Conservation (phyloP, 805 yeast species). For the Zygosaccharomyces gambellarensis region DNA sequence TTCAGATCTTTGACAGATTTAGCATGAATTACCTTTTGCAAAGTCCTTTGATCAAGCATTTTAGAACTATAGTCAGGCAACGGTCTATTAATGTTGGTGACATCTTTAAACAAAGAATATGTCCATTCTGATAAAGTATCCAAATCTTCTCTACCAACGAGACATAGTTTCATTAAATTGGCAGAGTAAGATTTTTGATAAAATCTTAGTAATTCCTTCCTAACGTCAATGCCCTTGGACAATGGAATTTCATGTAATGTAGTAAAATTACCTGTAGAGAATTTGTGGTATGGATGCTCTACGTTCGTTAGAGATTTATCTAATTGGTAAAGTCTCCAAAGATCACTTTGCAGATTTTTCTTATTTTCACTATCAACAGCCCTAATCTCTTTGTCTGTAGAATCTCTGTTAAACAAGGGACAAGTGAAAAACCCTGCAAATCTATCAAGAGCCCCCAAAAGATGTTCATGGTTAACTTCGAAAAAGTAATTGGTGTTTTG, state of each 20-base stretch:
- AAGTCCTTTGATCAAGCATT: conserved; percentile 47
- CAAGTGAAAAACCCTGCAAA: conserved; percentile 87
- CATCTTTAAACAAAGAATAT: conserved; percentile 54
- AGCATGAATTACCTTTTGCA: conserved; percentile 54
- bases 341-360: conserved; percentile 84
- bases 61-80: conserved; percentile 34
- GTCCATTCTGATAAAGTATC: conserved; percentile 72
- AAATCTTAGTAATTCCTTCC: conserved; percentile 75
- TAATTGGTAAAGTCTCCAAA: conserved; percentile 83
- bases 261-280: conserved; percentile 80
- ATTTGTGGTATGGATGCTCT: conserved; percentile 77
- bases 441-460: conserved; percentile 86
- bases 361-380: conserved; percentile 97
- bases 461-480: conserved; percentile 68
- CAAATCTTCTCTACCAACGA: conserved; percentile 75
- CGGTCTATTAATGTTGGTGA: conserved; percentile 45
- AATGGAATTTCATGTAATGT: conserved; percentile 70
- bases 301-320: conserved; percentile 70
- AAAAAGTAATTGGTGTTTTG: conserved; percentile 89
- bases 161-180: conserved; percentile 80
- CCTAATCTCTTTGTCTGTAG: conserved; percentile 86
- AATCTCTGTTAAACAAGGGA: conserved; percentile 67
- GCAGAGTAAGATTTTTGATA: conserved; percentile 72
- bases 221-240: conserved; percentile 58
- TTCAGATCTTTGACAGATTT: conserved; percentile 81